A percentile compares a stretch with the other conserved stretches of the same genome.
Conservation (phyloP, 345 rosid genomes). For the Brassica nigra region DNA sequence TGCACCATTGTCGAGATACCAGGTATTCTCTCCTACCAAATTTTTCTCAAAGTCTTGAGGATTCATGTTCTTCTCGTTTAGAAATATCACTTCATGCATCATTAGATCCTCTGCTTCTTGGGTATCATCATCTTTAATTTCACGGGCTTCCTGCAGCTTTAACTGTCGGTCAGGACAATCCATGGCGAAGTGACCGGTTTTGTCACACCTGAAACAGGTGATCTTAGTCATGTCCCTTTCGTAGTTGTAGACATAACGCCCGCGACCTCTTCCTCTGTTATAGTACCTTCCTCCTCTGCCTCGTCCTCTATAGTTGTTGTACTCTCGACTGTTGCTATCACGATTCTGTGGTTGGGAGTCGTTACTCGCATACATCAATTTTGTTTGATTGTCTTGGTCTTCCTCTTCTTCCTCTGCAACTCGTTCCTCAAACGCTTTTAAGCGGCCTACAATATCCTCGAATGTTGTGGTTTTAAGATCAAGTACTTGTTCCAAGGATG, state of each 20-base stretch:
- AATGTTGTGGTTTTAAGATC: no score
- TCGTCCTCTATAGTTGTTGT: background rate
- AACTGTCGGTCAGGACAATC: background rate
- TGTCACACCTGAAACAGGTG: background rate
- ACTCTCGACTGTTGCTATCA: background rate
- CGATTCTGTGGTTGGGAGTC: no score
- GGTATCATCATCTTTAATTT: background rate
- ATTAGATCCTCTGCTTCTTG: background rate
- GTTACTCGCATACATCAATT: no score
- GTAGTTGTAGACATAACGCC: background rate
- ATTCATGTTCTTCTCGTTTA: background rate
- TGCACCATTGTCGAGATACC: background rate
- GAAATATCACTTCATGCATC: background rate
- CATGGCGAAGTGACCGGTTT: background rate
- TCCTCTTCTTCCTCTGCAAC: no score
- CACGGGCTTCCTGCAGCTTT: background rate
- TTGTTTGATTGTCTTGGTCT: no score
- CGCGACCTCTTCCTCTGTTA: background rate
- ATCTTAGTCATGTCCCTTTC: background rate
- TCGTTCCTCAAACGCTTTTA: no score
- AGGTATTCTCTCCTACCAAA: background rate
- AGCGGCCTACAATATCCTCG: no score
- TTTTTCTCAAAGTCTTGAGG: background rate
- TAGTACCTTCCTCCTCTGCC: background rate
- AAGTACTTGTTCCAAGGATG: no score